Evolutionary conservation across 2,329 filamentous ascomycete genomes (phyloP).

Genomic region (Thelonectria blattea): DNA sequence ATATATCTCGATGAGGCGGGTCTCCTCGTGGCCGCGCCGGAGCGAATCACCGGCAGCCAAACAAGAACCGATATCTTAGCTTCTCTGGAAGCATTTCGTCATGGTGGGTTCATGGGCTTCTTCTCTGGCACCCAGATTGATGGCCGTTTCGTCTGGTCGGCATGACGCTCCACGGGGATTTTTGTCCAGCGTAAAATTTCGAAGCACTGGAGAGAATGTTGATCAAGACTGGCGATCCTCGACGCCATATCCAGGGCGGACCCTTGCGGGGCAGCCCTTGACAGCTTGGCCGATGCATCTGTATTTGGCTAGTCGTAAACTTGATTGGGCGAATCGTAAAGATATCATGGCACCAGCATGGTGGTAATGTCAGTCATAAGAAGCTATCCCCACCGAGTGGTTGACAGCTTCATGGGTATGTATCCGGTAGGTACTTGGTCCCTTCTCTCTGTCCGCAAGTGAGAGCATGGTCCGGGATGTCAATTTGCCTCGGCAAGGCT

Average conservation of each 20-base stretch:
- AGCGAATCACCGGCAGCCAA: slow-evolving; percentile 22
- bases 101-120: slow-evolving; percentile 23
- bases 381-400: slow-evolving; percentile 21
- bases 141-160: neutral
- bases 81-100: slow-evolving; percentile 19
- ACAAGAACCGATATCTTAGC: slow-evolving; percentile 14
- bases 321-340: slow-evolving; percentile 26
- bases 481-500: slow-evolving; percentile 6
- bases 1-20: slow-evolving; percentile 27
- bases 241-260: slow-evolving; percentile 25
- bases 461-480: neutral
- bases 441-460: neutral
- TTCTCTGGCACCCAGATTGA: neutral
- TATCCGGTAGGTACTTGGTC: too few relatives aligned
- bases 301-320: slow-evolving; percentile 13
- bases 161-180: slow-evolving; percentile 18
- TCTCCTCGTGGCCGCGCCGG: slow-evolving; percentile 18
- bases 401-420: slow-evolving; percentile 5
- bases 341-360: slow-evolving; percentile 24
- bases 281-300: slow-evolving; percentile 19
- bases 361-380: slow-evolving; percentile 25
- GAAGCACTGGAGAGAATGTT: slow-evolving; percentile 12
- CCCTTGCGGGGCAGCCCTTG: slow-evolving; percentile 27
- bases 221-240: slow-evolving; percentile 30
- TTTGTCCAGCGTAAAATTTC: slow-evolving; percentile 29